A percentile compares a stretch with the other conserved stretches of the same genome.
These are phyloP conservation scores for Cercospora zeae-maydis DNA, from an alignment of 2,329 filamentous ascomycete species.

Conservation along the genomic window DNA sequence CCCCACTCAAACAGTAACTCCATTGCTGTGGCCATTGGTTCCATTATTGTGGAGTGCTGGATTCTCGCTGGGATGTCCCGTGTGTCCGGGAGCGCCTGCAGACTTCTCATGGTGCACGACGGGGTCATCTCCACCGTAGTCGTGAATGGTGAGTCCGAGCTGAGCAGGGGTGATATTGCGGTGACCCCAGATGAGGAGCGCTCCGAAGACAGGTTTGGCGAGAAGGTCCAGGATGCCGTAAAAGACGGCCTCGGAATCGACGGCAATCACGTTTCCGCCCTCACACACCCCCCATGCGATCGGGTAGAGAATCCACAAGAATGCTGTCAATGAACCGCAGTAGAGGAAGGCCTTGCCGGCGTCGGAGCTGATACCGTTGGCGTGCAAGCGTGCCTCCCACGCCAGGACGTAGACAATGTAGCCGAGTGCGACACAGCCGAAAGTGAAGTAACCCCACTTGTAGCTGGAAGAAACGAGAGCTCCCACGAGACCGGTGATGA, in stretches of 20 bases:
- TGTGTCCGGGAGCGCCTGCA: slow-evolving; percentile 24
- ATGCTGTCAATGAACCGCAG: slow-evolving; percentile 57
- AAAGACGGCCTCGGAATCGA: slow-evolving; percentile 65
- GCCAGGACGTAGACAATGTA: slow-evolving; percentile 60
- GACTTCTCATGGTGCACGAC: slow-evolving; percentile 36
- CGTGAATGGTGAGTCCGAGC: slow-evolving; percentile 53
- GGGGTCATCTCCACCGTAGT: slow-evolving; percentile 45
- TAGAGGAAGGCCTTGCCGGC: slow-evolving; percentile 53
- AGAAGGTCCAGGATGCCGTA: slow-evolving; percentile 65
- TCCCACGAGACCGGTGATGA: slow-evolving; percentile 63
- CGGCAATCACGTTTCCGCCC: slow-evolving; percentile 62
- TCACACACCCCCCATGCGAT: slow-evolving; percentile 61
- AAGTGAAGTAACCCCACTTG: slow-evolving; percentile 66
- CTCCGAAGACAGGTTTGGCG: slow-evolving; percentile 62
- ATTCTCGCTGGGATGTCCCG: slow-evolving; percentile 2
- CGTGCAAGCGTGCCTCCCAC: slow-evolving; percentile 55
- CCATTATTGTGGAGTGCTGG: slow-evolving; percentile 21
- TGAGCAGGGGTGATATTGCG: slow-evolving; percentile 57
- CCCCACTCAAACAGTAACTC: background rate
- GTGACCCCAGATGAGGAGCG: slow-evolving; percentile 60
- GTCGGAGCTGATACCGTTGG: slow-evolving; percentile 52
- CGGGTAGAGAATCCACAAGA: slow-evolving; percentile 64
- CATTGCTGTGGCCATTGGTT: slow-evolving; percentile 21
- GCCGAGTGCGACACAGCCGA: slow-evolving; percentile 49
- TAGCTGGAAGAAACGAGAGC: slow-evolving; percentile 60